A percentile compares a stretch with the other conserved stretches of the same genome.
These are phyloP conservation scores for Lactarius vividus DNA, from an alignment of 768 basidiomycete genomes.

Conservation along the genomic window DNA sequence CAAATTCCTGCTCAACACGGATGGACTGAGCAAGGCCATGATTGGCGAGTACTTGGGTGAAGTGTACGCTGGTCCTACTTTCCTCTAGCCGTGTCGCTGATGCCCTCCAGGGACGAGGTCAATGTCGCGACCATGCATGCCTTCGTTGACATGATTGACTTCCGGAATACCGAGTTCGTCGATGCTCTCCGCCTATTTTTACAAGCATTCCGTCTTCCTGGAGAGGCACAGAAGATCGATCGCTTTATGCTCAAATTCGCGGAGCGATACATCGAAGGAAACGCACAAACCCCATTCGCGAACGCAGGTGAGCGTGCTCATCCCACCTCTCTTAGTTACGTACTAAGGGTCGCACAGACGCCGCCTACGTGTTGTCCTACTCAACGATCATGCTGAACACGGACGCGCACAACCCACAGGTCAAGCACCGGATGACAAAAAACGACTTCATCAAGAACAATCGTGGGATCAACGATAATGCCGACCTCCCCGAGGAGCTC, in stretches of 20 bases:
- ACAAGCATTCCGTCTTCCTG: conserved; percentile 95
- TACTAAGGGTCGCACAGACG: conserved; percentile 49
- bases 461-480: conserved; percentile 90
- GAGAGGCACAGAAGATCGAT: conserved; percentile 98
- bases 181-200: conserved; percentile 88
- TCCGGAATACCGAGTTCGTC: conserved; percentile 76
- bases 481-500: conserved; percentile 84
- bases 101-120: conserved; percentile 64
- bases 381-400: conserved; percentile 96
- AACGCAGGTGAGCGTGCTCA: conserved; percentile 75
- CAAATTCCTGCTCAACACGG: conserved; percentile 77
- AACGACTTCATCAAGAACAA: conserved; percentile 92
- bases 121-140: conserved; percentile 96
- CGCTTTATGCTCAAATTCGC: conserved; percentile 99
- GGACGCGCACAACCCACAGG: conserved; percentile 92
- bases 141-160: conserved; percentile 91
- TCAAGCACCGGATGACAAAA: conserved; percentile 94
- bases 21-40: conserved; percentile 92
- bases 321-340: background rate
- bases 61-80: conserved; percentile 57
- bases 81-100: background rate
- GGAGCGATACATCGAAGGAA: conserved; percentile 90
- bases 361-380: conserved; percentile 93
- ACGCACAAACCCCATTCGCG: conserved; percentile 79
- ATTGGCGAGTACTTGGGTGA: conserved; percentile 99